A percentile compares a stretch with the other conserved stretches of the same genome.
phyloP scores from a whole-genome alignment of 2,329 filamentous ascomycete genomes.

The Alternaria rosae region DNA sequence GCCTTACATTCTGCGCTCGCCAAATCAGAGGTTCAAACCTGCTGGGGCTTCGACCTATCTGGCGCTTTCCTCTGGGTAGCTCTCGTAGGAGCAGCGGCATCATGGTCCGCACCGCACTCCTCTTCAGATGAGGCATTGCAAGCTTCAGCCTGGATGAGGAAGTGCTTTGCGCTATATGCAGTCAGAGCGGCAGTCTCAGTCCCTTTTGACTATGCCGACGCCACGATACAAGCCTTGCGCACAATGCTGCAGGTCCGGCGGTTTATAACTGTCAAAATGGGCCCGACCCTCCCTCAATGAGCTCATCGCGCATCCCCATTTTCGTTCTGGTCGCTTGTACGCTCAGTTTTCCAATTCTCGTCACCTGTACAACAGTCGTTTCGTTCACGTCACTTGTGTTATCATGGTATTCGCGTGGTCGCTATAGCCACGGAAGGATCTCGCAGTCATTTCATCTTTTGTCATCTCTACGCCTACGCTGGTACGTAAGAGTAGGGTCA shows the following conservation, averaged over 20 bases:
- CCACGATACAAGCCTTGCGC: slow-evolving; percentile 32
- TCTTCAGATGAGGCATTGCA: slow-evolving; percentile 14
- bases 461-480: neutral
- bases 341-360: neutral
- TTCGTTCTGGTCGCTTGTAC: neutral
- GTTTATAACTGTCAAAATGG: slow-evolving; percentile 26
- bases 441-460: neutral
- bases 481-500: neutral
- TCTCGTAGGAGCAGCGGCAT: slow-evolving; percentile 40
- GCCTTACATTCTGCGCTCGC: slow-evolving; percentile 36
- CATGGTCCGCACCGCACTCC: slow-evolving; percentile 22
- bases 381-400: neutral
- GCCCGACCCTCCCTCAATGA: neutral
- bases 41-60: slow-evolving; percentile 35
- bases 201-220: slow-evolving; percentile 31
- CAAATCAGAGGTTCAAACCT: slow-evolving; percentile 28
- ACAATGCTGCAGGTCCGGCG: slow-evolving; percentile 36
- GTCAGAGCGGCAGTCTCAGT: slow-evolving; percentile 27
- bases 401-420: neutral
- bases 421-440: neutral
- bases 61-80: slow-evolving; percentile 45
- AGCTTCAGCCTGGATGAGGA: slow-evolving; percentile 32
- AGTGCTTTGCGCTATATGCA: slow-evolving; percentile 41
- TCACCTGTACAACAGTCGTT: neutral
- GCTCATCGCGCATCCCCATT: neutral